Evolutionary conservation across 202 grass and related monocot species (phyloP), one percentile per base, ranked within the genome.

Genomic region (Carex sylvatica): DNA sequence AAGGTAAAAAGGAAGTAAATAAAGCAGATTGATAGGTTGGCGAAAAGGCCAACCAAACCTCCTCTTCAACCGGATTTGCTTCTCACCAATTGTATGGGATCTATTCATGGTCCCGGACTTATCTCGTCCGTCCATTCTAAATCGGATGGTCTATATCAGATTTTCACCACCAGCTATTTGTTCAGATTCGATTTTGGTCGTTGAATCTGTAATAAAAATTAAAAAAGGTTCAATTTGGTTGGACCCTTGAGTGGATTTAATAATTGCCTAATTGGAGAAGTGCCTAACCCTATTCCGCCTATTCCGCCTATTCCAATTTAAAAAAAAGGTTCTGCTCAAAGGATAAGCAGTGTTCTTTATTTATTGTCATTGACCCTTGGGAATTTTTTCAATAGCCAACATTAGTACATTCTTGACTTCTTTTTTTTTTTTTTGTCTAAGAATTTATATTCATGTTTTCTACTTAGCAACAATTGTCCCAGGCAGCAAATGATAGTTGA

Each of bases 31-130:
- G 2, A 53, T 53, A 54, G 80, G 61, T 51, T 69, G 80, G 63
- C 80, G 18, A 82, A 80, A 82, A 82, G 80, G 80, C 42, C 31
- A 69, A 54, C 80, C 63, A 36, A 54, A 82, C 80, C 63, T 68
- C 55, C 78, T 30, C 19, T n/a, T 47, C 20, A n/a, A 10, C 20
- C 30, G 18, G 60, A 82, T 52, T n/a, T 53, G 62, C 24, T 33
- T 69, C 46, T 82, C 61, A 30, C 42, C 38, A 51, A 18, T 65
- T 65, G 38, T 67, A 65, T 1, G 8, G 16, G 2, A 68, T 55
- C 19, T 20, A 18, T 58, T 20, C 16, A 35, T 77, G 52, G 74
- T 58, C 28, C 49, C 51, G 3, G 8, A 10, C 1, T 56, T 5
- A 77, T 77, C 26, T 33, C 0, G 0, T 33, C 47, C 47, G 46